Evolutionary conservation across 371 early-diverging fungal genomes (phyloP).

Genomic region (Paraphysoderma sedebokerense): DNA sequence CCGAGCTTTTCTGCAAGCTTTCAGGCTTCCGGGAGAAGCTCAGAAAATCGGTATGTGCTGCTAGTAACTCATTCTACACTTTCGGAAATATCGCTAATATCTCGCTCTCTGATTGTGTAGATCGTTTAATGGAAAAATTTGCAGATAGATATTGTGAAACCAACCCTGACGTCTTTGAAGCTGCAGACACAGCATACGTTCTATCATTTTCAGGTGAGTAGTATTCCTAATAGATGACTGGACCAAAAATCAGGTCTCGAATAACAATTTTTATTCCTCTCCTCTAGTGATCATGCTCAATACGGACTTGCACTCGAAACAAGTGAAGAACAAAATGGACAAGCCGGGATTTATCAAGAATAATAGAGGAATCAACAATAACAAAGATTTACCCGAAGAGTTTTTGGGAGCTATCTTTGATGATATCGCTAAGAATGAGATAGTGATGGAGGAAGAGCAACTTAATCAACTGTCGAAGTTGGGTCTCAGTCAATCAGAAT

Average conservation of each 20-base stretch:
- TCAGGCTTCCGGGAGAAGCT: conserved; percentile 45
- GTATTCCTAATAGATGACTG: too few species aligned
- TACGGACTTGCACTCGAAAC: conserved; percentile 39
- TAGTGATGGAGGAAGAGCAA: conserved; percentile 33
- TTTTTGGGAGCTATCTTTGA: conserved; percentile 25
- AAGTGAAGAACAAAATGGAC: conserved; percentile 35
- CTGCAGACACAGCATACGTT: conserved; percentile 38
- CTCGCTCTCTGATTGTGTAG: too few species aligned
- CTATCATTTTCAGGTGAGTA: conserved; percentile 27
- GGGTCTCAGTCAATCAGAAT: background rate
- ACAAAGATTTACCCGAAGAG: conserved; percentile 22
- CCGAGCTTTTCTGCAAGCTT: conserved; percentile 35
- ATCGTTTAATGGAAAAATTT: conserved; percentile 45
- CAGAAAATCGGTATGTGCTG: too few species aligned
- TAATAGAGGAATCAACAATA: conserved; percentile 33
- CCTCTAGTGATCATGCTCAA: conserved; percentile 45
- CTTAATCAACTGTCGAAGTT: conserved; percentile 12
- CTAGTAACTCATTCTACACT: conserved; percentile 7
- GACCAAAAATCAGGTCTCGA: too few species aligned
- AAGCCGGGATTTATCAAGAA: conserved; percentile 32
- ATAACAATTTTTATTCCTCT: too few species aligned
- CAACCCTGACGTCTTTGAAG: conserved; percentile 29
- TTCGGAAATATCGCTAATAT: too few species aligned
- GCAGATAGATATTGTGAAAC: conserved; percentile 32
- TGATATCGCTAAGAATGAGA: conserved; percentile 26